Conservation (phyloP, 176 grass and related monocot species). For the Rhynchospora tenuis region DNA sequence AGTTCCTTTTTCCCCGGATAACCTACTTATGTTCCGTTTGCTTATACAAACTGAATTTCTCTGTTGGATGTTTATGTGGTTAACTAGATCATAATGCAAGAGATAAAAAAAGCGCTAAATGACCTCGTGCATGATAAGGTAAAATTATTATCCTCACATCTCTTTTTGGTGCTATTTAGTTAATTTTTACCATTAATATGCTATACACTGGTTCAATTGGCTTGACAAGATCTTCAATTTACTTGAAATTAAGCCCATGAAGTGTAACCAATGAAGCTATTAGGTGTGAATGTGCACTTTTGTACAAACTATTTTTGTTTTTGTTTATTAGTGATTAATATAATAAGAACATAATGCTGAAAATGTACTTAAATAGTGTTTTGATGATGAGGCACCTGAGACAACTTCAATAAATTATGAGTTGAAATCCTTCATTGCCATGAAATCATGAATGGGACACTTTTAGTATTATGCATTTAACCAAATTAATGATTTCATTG, state of each 20-base stretch:
- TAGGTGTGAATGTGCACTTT: background rate
- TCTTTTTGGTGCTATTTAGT: background rate
- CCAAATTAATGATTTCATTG: background rate
- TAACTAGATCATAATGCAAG: conserved; percentile 61
- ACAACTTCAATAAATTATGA: background rate
- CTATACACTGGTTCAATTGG: background rate
- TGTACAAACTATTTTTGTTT: background rate
- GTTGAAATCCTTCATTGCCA: background rate
- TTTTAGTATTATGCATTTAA: background rate
- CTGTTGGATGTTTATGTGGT: conserved; percentile 21
- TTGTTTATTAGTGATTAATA: background rate
- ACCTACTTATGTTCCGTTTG: background rate
- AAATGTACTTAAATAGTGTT: background rate
- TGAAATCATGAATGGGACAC: background rate
- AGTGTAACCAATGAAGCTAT: background rate
- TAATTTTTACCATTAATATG: background rate
- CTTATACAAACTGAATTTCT: conserved; percentile 3
- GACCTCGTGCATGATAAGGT: conserved; percentile 84
- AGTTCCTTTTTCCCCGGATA: background rate
- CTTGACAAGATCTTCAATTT: background rate
- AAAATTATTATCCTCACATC: background rate
- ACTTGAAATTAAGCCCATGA: background rate
- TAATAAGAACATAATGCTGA: background rate
- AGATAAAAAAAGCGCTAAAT: conserved; percentile 52
- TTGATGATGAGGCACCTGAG: background rate